Conservation (phyloP, 805 yeast species). For the Pichia kluyveri region DNA sequence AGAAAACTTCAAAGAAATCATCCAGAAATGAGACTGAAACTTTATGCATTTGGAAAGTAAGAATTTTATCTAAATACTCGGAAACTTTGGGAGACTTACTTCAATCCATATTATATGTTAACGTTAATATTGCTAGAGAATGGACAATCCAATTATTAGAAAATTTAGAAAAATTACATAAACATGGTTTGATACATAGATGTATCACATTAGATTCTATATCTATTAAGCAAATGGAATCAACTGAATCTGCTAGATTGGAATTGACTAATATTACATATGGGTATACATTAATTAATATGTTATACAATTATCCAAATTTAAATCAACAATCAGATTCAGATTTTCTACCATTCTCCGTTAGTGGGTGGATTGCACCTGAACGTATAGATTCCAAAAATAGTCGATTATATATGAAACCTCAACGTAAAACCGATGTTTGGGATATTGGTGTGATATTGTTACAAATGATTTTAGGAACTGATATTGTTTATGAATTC, state of each 20-base stretch:
- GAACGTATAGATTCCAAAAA: constrained; percentile 37
- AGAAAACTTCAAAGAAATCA: constrained; percentile 10
- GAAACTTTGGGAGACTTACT: constrained; percentile 56
- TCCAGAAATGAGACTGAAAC: constrained; percentile 18
- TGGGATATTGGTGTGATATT: constrained; percentile 88
- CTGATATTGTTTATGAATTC: constrained; percentile 43
- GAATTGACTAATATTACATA: constrained; percentile 55
- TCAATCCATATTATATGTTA: constrained; percentile 56
- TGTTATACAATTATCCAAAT: constrained; percentile 27
- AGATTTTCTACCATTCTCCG: constrained; percentile 20
- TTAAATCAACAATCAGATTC: constrained; percentile 13
- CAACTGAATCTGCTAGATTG: constrained; percentile 45
- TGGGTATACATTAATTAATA: constrained; percentile 38
- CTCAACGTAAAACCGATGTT: constrained; percentile 78
- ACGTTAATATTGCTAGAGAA: constrained; percentile 67
- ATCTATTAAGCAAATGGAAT: constrained; percentile 39
- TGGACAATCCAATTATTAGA: constrained; percentile 88
- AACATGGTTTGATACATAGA: constrained; percentile 74
- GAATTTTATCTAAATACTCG: constrained; percentile 57
- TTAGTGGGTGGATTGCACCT: constrained; percentile 69
- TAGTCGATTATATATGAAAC: constrained; percentile 28
- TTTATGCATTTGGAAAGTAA: constrained; percentile 52
- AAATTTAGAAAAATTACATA: constrained; percentile 76
- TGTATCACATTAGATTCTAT: constrained; percentile 54
- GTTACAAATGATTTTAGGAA: constrained; percentile 55